A percentile compares a stretch with the other conserved stretches of the same genome.
phyloP scores from a whole-genome alignment of 2,329 filamentous ascomycete species.

The Aspergillus calidoustus region DNA sequence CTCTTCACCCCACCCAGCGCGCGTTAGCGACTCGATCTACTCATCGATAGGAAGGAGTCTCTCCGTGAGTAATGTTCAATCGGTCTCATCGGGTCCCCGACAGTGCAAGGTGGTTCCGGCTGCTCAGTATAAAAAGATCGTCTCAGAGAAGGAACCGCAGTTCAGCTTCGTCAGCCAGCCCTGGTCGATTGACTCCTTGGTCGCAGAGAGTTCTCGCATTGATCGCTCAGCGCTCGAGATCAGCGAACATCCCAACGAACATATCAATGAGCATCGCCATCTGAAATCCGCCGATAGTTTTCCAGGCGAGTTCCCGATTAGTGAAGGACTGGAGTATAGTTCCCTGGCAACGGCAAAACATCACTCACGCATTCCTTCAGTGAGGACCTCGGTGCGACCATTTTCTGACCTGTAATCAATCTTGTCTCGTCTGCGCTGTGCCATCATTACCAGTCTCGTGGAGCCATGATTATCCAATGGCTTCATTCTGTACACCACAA shows the following conservation, averaged over 20 bases:
- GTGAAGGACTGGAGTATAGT: conserved; percentile 33
- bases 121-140: conserved; percentile 21
- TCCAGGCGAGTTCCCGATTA: conserved; percentile 39
- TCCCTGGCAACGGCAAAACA: conserved; percentile 31
- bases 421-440: not conserved
- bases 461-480: not conserved
- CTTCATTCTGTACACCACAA: conserved; percentile 9
- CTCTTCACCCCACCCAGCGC: conserved; percentile 11
- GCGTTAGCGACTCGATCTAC: conserved; percentile 28
- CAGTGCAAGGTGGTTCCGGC: conserved; percentile 19
- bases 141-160: conserved; percentile 16
- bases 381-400: conserved; percentile 34
- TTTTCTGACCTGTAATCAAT: conserved; percentile 33
- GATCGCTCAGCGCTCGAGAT: conserved; percentile 22
- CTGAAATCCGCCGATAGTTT: conserved; percentile 35
- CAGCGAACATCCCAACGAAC: conserved; percentile 5
- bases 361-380: conserved; percentile 26
- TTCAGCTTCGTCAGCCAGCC: conserved; percentile 18
- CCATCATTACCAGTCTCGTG: conserved; percentile 5
- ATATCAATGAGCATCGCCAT: conserved; percentile 14
- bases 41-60: conserved; percentile 24
- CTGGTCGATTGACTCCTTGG: conserved; percentile 21
- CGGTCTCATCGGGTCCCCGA: conserved; percentile 13
- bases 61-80: conserved; percentile 15
- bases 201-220: conserved; percentile 13